Conservation (phyloP, 1,284 basidiomycete genomes). For the Sphagnurus paluster region DNA sequence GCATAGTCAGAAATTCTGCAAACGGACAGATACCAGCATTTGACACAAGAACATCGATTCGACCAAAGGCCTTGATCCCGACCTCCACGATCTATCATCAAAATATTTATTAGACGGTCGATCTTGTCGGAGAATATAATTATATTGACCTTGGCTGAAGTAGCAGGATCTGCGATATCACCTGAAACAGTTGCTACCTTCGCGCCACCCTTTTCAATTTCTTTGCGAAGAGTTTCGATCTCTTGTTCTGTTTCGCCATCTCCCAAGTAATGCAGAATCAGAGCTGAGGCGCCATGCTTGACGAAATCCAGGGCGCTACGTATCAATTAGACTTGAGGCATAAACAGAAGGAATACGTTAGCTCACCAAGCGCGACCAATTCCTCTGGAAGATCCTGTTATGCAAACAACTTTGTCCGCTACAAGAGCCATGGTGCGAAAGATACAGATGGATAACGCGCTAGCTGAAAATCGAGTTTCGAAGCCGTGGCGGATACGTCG, state of each 20-base stretch:
- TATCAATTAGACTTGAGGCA: background rate
- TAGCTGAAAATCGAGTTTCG: too few relatives aligned
- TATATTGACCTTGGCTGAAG: slow-evolving; percentile 52
- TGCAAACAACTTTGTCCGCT: slow-evolving; percentile 63
- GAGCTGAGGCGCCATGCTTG: slow-evolving; percentile 64
- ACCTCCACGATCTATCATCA: slow-evolving; percentile 56
- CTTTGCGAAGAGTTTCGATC: slow-evolving; percentile 42
- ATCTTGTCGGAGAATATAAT: background rate
- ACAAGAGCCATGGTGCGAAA: slow-evolving; percentile 46
- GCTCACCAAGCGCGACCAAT: slow-evolving; percentile 70
- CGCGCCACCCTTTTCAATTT: slow-evolving; percentile 39
- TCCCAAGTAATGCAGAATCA: slow-evolving; percentile 74
- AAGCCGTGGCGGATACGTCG: background rate
- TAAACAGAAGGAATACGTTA: background rate
- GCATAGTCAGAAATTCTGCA: slow-evolving; percentile 77
- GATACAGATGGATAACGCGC: background rate
- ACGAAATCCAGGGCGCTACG: slow-evolving; percentile 56
- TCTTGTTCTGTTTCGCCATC: slow-evolving; percentile 57
- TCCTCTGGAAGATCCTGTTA: slow-evolving; percentile 80
- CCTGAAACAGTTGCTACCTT: slow-evolving; percentile 50
- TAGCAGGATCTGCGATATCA: slow-evolving; percentile 66
- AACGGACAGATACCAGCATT: slow-evolving; percentile 86
- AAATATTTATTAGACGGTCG: background rate
- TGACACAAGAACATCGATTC: slow-evolving; percentile 66
- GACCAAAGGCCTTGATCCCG: slow-evolving; percentile 58